Base-by-base conservation (phyloP, 768 basidiomycete genomes). In the Psilocybe subaeruginosa region DNA sequence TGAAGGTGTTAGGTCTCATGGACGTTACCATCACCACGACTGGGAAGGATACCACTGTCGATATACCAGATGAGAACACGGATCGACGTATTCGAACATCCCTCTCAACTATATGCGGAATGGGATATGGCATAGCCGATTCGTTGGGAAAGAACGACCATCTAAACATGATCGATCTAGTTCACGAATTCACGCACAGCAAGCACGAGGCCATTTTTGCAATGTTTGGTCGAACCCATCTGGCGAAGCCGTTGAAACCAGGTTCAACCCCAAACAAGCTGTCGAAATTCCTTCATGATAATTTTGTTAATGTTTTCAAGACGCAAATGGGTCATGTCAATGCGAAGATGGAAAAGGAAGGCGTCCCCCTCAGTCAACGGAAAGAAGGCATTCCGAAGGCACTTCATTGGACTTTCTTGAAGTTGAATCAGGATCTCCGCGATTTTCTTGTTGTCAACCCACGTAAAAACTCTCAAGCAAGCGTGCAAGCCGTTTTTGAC, bases 41-140 rank as follows among this genome's bases (percentile, higher is more conserved):
- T 7, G 83, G 81, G 53, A 73, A 82, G 23, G 78, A 80, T 61
- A 68, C 71, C 2, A 76, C 77, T 39, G 76, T 80, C 41, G 88
- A 86, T 63, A 90, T 92, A 50, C 91, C 92, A 0, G 90, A 92
- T 65, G 94, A 95, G 71, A 89, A 80, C 64, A 92, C 95, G 56
- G 91, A 95, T 56, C 87, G 95, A 14, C 91, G 97, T 0, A 89
- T 99, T 3, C 90, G 97, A 49, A 97, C 95, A 0, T 97, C 96
- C 3, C 80, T 87, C 31, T 93, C 93, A 2, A 91, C 91, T 35
- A 89, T 98, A 59, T 92, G 91, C 75, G 87, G 86, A 56, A 93
- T 99, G 92, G 88, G 90, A 27, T 99, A 99, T 68, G 97, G 97
- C 14, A 97, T 99, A 58, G 93, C 97, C 0, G 97, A 99, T 69